Evolutionary conservation across 176 grass and related monocot species (phyloP).

Genomic region (Hordeum marinum): DNA sequence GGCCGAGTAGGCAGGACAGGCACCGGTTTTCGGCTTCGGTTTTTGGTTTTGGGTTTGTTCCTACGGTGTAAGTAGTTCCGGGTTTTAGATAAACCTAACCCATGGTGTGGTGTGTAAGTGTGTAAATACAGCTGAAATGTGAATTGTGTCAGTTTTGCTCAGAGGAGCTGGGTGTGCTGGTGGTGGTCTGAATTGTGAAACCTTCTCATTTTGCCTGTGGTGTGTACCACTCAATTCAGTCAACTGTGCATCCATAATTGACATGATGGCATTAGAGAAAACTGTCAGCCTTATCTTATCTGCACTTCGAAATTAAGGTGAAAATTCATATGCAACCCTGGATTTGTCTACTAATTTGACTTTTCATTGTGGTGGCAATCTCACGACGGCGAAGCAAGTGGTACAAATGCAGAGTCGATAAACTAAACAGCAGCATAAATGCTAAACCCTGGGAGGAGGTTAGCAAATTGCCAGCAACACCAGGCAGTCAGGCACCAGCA

Average conservation of each 20-base stretch:
- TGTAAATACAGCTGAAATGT: constrained; percentile 9
- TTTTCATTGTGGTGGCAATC: neutral
- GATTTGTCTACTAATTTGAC: neutral
- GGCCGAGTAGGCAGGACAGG: constrained; percentile 32
- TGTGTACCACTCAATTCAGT: neutral
- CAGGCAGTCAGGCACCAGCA: neutral
- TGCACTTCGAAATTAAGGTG: neutral
- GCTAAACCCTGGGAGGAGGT: neutral
- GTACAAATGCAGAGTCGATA: neutral
- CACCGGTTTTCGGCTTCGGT: too few species aligned
- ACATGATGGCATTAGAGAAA: neutral
- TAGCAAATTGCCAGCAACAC: neutral
- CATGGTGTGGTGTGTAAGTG: constrained; percentile 2
- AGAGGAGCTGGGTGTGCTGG: neutral
- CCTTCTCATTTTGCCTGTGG: neutral
- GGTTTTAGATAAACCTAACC: neutral
- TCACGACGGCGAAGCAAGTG: neutral
- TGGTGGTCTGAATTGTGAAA: neutral
- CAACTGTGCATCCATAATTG: neutral
- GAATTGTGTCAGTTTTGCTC: neutral
- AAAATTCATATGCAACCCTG: neutral
- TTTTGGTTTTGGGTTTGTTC: neutral
- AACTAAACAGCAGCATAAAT: neutral
- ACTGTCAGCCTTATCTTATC: neutral
- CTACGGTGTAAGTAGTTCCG: constrained; percentile 4